Conservation (phyloP, 2,329 filamentous ascomycete genomes). For the Neoarthrinium moseri region DNA sequence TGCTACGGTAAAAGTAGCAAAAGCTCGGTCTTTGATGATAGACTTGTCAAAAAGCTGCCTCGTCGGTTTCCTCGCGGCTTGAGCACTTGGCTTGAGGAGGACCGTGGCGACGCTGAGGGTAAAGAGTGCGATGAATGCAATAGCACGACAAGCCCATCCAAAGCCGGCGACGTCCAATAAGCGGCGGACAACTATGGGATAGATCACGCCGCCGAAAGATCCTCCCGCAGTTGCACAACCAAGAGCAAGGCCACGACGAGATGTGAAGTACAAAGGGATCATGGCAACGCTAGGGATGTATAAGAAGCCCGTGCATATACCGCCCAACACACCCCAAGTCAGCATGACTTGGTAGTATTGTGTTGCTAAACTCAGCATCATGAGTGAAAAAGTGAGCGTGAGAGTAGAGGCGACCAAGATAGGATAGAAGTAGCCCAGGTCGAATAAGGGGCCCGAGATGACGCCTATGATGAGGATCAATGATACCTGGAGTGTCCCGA, state of each 20-base stretch:
- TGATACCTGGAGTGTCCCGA: conserved; percentile 28
- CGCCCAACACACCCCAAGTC: neutral
- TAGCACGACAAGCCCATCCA: conserved; percentile 42
- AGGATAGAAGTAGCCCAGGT: conserved; percentile 26
- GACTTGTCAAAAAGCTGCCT: neutral
- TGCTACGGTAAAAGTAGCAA: neutral
- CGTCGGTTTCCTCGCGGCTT: neutral
- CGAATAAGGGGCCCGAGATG: conserved; percentile 28
- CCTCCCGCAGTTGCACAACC: neutral
- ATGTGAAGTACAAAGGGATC: neutral
- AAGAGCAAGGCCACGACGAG: neutral
- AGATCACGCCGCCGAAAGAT: conserved; percentile 4
- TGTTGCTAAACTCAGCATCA: conserved; percentile 27
- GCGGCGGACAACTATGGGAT: conserved; percentile 35
- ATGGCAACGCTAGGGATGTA: conserved; percentile 4
- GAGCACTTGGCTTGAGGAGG: neutral
- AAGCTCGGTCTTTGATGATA: neutral
- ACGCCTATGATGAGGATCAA: conserved; percentile 26
- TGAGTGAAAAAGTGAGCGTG: conserved; percentile 9
- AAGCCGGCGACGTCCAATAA: conserved; percentile 44
- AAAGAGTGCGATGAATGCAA: conserved; percentile 29
- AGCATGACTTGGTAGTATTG: neutral
- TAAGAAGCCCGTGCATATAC: neutral
- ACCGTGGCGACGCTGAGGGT: neutral
- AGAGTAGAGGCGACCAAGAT: conserved; percentile 18